Evolutionary conservation across 2,329 filamentous ascomycete species (phyloP).

Genomic region (Penicillium sp.): DNA sequence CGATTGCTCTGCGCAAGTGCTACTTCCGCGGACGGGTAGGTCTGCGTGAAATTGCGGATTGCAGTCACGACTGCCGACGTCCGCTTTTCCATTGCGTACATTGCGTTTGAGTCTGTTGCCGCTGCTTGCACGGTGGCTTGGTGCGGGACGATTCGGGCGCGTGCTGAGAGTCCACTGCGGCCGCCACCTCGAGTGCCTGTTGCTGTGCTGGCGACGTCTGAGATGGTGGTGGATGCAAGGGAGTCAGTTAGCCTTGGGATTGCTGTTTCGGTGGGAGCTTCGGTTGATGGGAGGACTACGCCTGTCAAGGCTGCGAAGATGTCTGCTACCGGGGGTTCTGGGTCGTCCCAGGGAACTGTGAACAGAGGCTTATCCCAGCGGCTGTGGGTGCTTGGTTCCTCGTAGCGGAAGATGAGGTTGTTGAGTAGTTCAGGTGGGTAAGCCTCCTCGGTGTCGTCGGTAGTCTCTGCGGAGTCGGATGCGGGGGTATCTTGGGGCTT

Average conservation of each 20-base stretch:
- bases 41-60: slow-evolving; percentile 35
- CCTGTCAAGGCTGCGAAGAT: slow-evolving; percentile 53
- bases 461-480: slow-evolving; percentile 1
- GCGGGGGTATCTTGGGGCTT: not conserved
- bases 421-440: slow-evolving; percentile 52
- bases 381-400: slow-evolving; percentile 58
- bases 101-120: slow-evolving; percentile 33
- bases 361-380: slow-evolving; percentile 60
- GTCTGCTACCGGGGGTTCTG: slow-evolving; percentile 47
- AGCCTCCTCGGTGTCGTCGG: slow-evolving; percentile 23
- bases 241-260: slow-evolving; percentile 16
- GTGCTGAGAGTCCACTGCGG: slow-evolving; percentile 12
- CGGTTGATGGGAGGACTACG: slow-evolving; percentile 24
- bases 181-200: slow-evolving; percentile 13
- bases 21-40: slow-evolving; percentile 31
- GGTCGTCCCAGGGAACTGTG: slow-evolving; percentile 51
- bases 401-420: slow-evolving; percentile 58
- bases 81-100: slow-evolving; percentile 39
- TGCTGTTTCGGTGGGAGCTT: slow-evolving; percentile 7
- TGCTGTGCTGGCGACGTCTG: slow-evolving; percentile 25
- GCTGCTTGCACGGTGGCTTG: slow-evolving; percentile 37
- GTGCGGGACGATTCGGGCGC: slow-evolving; percentile 33
- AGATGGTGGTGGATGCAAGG: slow-evolving; percentile 18
- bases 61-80: slow-evolving; percentile 36
- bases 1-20: slow-evolving; percentile 26